Evolutionary conservation across 148 eudicot species (phyloP), one percentile per base, ranked within the genome.

Genomic region (Rhododendron williamsianum): DNA sequence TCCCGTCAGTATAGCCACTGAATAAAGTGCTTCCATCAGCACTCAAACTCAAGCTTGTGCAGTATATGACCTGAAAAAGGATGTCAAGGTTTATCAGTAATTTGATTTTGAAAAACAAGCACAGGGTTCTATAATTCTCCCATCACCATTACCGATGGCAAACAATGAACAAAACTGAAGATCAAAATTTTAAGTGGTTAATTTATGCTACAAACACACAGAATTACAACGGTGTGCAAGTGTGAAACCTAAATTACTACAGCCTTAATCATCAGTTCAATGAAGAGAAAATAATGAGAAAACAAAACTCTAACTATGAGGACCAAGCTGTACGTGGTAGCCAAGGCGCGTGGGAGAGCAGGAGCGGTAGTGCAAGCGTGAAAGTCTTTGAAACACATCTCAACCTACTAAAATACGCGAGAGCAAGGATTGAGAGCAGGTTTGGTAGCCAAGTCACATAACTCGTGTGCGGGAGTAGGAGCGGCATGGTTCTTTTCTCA

Each of bases 401-500:
- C 18, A 51, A 51, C 4, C 56, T 51, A 51, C 56, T 11, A 51
- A 51, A 51, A 13, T 51, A 3, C 4, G 54, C 0, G 3, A 51
- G 54, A 11, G 54, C 3, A 2, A 49, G 15, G 54, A 49, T 49
- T 49, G 54, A 49, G 8, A 49, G 15, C 54, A 1, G 54, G 54
- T 38, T 38, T 38, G 8, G 45, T 4, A 41, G 45, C 45, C 45
- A 41, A 41, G 8, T 41, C 45, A 5, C 6, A 41, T 6, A 41
- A 41, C 6, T 41, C 45, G 6, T 0, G 45, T 41, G 45, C 6
- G 6, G 43, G 43, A 38, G 43, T 0, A 38, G 43, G 43, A 38
- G 43, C 43, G 82, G 63, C 56, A 82, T 0, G 98, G 98, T 11
- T 90, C 90, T 45, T 74, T 71, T 41, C 87, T 90, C 80, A 90